Evolutionary conservation across 2,329 filamentous ascomycete genomes (phyloP), one percentile per base, ranked within the genome.

Genomic region (Westerdykella sp.): DNA sequence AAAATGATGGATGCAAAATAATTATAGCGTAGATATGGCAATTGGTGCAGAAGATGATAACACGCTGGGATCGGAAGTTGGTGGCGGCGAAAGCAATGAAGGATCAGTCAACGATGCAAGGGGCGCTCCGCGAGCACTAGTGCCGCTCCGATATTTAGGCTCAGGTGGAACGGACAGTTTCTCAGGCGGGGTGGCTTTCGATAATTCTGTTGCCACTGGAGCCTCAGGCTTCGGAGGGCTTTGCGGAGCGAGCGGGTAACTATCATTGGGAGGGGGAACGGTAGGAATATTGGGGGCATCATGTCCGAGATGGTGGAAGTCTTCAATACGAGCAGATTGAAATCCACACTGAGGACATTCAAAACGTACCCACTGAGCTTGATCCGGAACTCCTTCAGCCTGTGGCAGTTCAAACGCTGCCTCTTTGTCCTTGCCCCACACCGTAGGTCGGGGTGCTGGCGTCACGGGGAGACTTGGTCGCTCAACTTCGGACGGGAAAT

Each of bases 401-500:
- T 74, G 73, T 48, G 87, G 87, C 54, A 95, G 73, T 58, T 76
- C 73, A 49, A 75, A 76, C 50, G 72, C 69, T 31, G 72, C 72
- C 46, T 79, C 73, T 40, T 74, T 74, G 46, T 79, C 78, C 21
- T 73, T 72, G 40, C 78, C 81, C 83, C 82, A 87, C 64, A 84
- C 85, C 40, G 72, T 82, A 28, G 77, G 73, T 55, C 84, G 76
- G 13, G 89, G 88, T 12, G 88, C 88, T 1, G 90, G 90, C 9
- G 90, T 96, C 30, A 95, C 90, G 5, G 91, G 89, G 45, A 96
- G 75, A 65, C 87, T 95, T 39, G 89, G 89, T 38, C 89, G 79
- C 62, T 96, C 90, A 46, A 79, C 67, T 57, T 85, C 85, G 52
- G 79, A 85, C 4, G 90, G 90, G 65, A 95, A 96, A 69, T 95